Base-by-base conservation (phyloP, 192 early-diverging fungal genomes). In the Oehlia diaphana region DNA sequence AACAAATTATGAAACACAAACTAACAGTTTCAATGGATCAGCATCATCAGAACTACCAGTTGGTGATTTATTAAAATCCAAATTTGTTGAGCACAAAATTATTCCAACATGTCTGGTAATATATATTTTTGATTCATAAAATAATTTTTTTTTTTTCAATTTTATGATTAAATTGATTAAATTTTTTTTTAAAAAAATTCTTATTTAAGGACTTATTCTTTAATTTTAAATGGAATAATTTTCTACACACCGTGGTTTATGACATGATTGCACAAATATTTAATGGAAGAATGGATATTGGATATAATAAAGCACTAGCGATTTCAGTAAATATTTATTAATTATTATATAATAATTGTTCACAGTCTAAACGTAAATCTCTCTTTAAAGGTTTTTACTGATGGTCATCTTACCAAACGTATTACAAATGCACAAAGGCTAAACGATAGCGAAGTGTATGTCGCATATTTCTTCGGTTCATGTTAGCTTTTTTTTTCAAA, bases 261-360 rank as follows among this genome's bases (percentile, higher is more conserved):
- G 98, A 99, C 83, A 97, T 99, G 91, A 90, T 99, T 81, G 96
- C 96, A 81, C 98, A 99, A 85, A 93, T 98, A 42, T 96, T 97
- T 79, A 97, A 98, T 83, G 92, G 95, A 49, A 96, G 94, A 37
- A 92, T 96, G 86, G 92, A 86, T 28, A 83, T 86, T 80, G 85
- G 83, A 37, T 71, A 71, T 61, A 79, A 79, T 71, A 79, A 79
- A 71, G 50, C 28, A 8, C 62, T 79, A n/a, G 77, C 77, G 5
- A 79, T 79, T 53, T 79, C 77, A n/a, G 77, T 79, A 62, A 62
- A 28, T 72, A 23, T 26, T 75, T 23, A 76, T 44, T 19, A 31
- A 77, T 42, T 16, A 28, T 47, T 77, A 35, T 21, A 9, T 76
- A 14, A 33, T 70, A 58, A 2, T 37, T 78, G 49, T 68, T n/a